Base-by-base conservation (phyloP, 2,329 filamentous ascomycete genomes). In the Apiospora saccharicola region DNA sequence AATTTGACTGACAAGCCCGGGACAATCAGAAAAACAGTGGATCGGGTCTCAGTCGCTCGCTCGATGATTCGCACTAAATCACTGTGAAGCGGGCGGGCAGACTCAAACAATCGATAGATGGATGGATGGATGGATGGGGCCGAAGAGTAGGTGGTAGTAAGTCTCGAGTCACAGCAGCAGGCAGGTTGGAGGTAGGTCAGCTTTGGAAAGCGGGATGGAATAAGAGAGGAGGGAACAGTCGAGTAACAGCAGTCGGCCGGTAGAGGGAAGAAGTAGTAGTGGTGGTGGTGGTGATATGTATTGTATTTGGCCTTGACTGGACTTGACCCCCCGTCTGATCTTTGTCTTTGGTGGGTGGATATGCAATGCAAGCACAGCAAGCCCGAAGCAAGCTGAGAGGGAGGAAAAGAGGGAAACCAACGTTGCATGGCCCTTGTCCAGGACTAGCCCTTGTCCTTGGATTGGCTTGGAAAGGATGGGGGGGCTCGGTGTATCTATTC, bases 211-310 rank as follows among this genome's bases (percentile, higher is more conserved):
- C 46, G 14, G 47, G 47, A 51, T 51, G n/a, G 10, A 12, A 13
- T 8, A 24, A 14, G 57, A 7, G 57, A 24, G 34, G 22, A 41
- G 57, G 57, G 41, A 64, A 41, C 34, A 64, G 57, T 41, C 57
- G 57, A 41, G 57, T 64, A n/a, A 64, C 57, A 64, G 19, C 57
- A 64, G 57, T n/a, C 12, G 19, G 57, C 22, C 19, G 57, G 49
- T 51, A 14, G 37, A 41, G 37, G 37, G 37, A 41, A 41, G 37
- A 41, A 10, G 37, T 41, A 10, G 37, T 41, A 10, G 37, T 41
- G 37, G 34, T 41, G 57, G 51, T 57, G 51, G 57, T 64, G 57
- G 57, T 64, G 57, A 64, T 64, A 64, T 64, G 57, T 64, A 41
- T 41, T 41, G 51, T 30, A 57, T 57, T 34, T 34, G 51, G 34